phyloP scores from a whole-genome alignment of 2,329 filamentous ascomycete species.

The Cylindrodendrum hubeiense region DNA sequence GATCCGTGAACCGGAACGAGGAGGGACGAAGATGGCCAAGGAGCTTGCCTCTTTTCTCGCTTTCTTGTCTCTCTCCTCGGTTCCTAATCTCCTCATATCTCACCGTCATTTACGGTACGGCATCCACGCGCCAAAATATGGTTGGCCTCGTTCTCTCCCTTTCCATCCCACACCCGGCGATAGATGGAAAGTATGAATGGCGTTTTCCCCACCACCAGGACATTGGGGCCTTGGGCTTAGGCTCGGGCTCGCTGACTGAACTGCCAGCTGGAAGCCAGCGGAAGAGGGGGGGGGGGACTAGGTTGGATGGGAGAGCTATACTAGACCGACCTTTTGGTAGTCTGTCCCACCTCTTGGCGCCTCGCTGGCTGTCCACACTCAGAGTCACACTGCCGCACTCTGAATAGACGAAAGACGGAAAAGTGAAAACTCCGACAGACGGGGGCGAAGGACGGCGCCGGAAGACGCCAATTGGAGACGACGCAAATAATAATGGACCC shows the following conservation, averaged over 20 bases:
- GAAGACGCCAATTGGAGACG: slow-evolving; percentile 16
- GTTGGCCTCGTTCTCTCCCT: slow-evolving; percentile 21
- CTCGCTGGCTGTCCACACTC: slow-evolving; percentile 28
- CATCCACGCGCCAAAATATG: slow-evolving; percentile 18
- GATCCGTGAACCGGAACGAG: slow-evolving; percentile 1
- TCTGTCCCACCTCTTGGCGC: slow-evolving; percentile 34
- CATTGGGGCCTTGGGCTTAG: slow-evolving; percentile 10
- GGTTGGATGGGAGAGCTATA: slow-evolving; percentile 1
- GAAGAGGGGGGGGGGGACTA: neutral
- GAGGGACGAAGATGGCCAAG: slow-evolving; percentile 7
- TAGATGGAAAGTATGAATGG: slow-evolving; percentile 22
- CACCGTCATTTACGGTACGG: slow-evolving; percentile 16
- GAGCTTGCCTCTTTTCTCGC: slow-evolving; percentile 3
- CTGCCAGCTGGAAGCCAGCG: neutral
- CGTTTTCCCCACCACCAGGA: slow-evolving; percentile 18
- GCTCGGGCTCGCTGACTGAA: slow-evolving; percentile 15
- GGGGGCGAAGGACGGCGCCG: slow-evolving; percentile 6
- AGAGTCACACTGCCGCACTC: slow-evolving; percentile 39
- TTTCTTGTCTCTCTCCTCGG: slow-evolving; percentile 14
- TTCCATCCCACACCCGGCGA: slow-evolving; percentile 18
- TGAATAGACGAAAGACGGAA: slow-evolving; percentile 24
- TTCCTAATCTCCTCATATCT: slow-evolving; percentile 19
- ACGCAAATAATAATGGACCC: slow-evolving; percentile 20
- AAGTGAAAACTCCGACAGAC: slow-evolving; percentile 16
- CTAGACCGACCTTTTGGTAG: slow-evolving; percentile 21